A percentile compares a stretch with the other conserved stretches of the same genome.
Conservation (phyloP, 1,139 yeast genomes). For the Candida dubliniensis region DNA sequence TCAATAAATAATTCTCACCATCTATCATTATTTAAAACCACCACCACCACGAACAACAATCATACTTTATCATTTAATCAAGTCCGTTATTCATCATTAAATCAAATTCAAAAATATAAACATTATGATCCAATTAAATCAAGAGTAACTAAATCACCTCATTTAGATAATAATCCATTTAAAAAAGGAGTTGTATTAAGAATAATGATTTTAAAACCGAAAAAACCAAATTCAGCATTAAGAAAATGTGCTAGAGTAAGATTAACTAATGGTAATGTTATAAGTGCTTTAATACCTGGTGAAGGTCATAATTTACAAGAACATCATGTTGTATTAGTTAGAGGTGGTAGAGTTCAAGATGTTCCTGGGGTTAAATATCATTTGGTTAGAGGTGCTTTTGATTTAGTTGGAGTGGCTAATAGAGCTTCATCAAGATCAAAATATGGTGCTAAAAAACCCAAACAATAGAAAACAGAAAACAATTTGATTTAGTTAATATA, state of each 20-base stretch:
- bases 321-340: conserved; percentile 90
- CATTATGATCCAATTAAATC: conserved; percentile 54
- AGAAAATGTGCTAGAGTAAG: conserved; percentile 96
- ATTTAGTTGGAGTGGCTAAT: conserved; percentile 93
- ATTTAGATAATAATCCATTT: conserved; percentile 77
- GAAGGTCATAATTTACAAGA: conserved; percentile 99
- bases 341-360: conserved; percentile 99
- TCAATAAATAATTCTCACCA: conserved; percentile 13
- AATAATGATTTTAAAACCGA: conserved; percentile 93
- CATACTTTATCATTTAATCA: conserved; percentile 19
- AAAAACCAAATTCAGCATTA: conserved; percentile 97
- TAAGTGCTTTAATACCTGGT: conserved; percentile 95
- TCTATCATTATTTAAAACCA: no score
- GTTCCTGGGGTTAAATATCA: conserved; percentile 97
- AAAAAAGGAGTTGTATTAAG: conserved; percentile 92
- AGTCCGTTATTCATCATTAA: conserved; percentile 63
- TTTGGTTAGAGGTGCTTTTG: conserved; percentile 90
- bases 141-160: conserved; percentile 65
- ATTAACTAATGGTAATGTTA: conserved; percentile 82
- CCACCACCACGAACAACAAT: neutral
- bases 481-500: conserved; percentile 4
- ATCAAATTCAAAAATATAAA: conserved; percentile 69
- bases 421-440: conserved; percentile 87
- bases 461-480: conserved; percentile 16
- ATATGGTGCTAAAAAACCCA: conserved; percentile 91